Percentiles rank a stretch among this genome's conserved stretches.
Evolutionary conservation across 371 early-diverging fungal genomes (phyloP).

Genomic region (Nematocida sp.): DNA sequence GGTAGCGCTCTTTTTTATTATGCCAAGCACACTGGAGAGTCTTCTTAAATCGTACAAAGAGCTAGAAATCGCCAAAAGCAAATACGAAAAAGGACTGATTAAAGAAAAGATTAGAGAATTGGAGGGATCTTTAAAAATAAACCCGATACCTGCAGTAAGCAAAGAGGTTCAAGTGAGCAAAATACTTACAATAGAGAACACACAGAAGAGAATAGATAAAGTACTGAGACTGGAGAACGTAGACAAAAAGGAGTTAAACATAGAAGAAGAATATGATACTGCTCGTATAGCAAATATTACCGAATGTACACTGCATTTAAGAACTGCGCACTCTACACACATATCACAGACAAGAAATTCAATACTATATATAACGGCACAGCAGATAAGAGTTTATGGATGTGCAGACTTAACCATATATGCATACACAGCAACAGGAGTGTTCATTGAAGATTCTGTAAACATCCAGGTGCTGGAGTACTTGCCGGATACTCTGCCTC

Average conservation of each 20-base stretch:
- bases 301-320: neutral
- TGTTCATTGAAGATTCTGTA: constrained; percentile 30
- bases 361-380: constrained; percentile 18
- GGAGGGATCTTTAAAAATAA: neutral
- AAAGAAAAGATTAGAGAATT: constrained; percentile 10
- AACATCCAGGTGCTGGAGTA: constrained; percentile 15
- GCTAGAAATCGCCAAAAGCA: constrained; percentile 27
- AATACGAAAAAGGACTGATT: constrained; percentile 28
- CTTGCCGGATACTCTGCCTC: neutral
- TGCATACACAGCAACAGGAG: constrained; percentile 53
- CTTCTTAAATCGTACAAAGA: constrained; percentile 9
- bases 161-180: neutral
- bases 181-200: constrained; percentile 16
- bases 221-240: neutral
- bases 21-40: neutral
- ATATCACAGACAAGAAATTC: neutral
- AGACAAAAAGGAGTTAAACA: neutral
- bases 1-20: constrained; percentile 9
- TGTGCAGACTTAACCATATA: constrained; percentile 26
- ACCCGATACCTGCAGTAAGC: neutral
- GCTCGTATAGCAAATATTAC: constrained; percentile 9
- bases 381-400: constrained; percentile 14
- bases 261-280: constrained; percentile 5
- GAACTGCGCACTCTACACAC: constrained; percentile 9
- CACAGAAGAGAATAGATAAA: constrained; percentile 2